phyloP scores from a whole-genome alignment of 306 rosid species.

The Mimosa pudica region DNA sequence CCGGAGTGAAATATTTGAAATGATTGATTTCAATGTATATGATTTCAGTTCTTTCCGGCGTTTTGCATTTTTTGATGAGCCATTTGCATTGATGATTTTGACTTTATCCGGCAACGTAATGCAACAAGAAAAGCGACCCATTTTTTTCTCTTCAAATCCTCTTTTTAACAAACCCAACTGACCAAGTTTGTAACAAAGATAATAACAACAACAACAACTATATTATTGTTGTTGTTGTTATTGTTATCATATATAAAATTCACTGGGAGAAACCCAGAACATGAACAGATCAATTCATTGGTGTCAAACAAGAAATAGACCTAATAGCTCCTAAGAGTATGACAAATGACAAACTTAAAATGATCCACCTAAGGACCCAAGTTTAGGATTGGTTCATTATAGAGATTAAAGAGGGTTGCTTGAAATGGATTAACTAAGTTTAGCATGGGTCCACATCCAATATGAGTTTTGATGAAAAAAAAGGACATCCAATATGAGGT shows the following conservation, averaged over 20 bases:
- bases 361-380: slow-evolving; percentile 2
- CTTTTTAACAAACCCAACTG: background rate
- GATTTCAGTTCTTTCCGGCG: slow-evolving; percentile 24
- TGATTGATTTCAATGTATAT: slow-evolving; percentile 19
- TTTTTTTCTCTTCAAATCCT: background rate
- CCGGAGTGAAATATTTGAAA: slow-evolving; percentile 29
- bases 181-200: background rate
- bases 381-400: background rate
- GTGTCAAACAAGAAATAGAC: background rate
- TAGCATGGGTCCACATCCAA: background rate
- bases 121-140: slow-evolving; percentile 38
- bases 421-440: background rate
- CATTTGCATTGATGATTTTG: background rate
- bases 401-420: background rate
- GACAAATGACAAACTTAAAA: background rate
- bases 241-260: background rate
- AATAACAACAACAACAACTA: background rate
- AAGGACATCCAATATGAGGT: background rate
- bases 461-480: background rate
- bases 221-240: background rate
- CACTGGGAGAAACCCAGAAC: slow-evolving; percentile 6
- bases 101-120: background rate
- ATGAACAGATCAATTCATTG: background rate
- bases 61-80: background rate
- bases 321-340: background rate